Evolutionary conservation across 2,329 filamentous ascomycete species (phyloP).

Genomic region (Colletotrichum navitas): DNA sequence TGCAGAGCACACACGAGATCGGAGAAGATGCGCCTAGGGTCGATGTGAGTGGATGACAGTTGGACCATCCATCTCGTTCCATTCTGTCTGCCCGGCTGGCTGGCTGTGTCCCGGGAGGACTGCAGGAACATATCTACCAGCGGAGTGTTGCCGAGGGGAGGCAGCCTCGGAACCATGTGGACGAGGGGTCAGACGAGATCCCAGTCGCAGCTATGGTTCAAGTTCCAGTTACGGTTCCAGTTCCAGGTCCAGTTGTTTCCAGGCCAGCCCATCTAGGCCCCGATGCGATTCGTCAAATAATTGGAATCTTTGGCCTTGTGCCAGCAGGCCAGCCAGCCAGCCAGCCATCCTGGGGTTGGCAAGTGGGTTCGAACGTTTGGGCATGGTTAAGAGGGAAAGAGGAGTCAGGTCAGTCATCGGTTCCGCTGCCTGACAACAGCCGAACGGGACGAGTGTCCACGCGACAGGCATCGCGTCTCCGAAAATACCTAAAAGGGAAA

Average conservation of each 20-base stretch:
- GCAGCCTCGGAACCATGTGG: slow-evolving; percentile 36
- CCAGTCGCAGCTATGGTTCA: slow-evolving; percentile 10
- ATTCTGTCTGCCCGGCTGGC: slow-evolving; percentile 30
- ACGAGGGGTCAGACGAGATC: slow-evolving; percentile 39
- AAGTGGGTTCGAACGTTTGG: slow-evolving; percentile 27
- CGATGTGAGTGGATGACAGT: slow-evolving; percentile 13
- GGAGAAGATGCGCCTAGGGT: slow-evolving; percentile 19
- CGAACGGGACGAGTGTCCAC: slow-evolving; percentile 13
- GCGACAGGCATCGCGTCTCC: slow-evolving; percentile 31
- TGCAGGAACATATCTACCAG: slow-evolving; percentile 31
- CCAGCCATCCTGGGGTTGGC: slow-evolving; percentile 7
- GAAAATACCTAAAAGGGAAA: background rate
- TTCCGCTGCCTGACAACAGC: slow-evolving; percentile 14
- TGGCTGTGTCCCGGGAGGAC: slow-evolving; percentile 24
- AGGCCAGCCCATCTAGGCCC: slow-evolving; percentile 22
- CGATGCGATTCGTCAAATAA: slow-evolving; percentile 28
- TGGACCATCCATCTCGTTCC: background rate
- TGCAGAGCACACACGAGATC: slow-evolving; percentile 25
- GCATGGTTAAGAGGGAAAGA: slow-evolving; percentile 21
- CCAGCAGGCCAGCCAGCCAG: background rate
- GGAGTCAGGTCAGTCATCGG: background rate
- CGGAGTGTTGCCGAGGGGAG: slow-evolving; percentile 39
- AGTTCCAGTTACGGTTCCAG: slow-evolving; percentile 8
- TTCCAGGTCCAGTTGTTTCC: slow-evolving; percentile 33
- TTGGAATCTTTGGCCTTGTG: slow-evolving; percentile 23